Evolutionary conservation across 139 green algal genomes (phyloP), one percentile per base, ranked within the genome.

Genomic region (Klebsormidium nitens): DNA sequence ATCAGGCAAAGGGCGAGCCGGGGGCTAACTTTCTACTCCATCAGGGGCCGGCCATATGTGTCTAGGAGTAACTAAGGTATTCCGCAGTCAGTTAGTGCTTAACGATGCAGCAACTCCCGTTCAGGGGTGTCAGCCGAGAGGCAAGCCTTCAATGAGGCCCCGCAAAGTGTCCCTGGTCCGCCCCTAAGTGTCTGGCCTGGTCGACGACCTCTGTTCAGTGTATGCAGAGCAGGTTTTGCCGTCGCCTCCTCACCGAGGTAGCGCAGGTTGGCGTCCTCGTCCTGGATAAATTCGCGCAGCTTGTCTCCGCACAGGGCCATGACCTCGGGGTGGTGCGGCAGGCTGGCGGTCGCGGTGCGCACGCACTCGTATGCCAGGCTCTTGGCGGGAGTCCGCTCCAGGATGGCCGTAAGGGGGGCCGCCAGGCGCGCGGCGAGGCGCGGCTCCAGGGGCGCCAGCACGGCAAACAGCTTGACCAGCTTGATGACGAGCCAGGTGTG

Each of bases 401-500:
- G 64, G 29, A 86, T 81, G 32, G 61, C 42, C 8, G 42, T 36
- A 5, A 86, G 36, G 8, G 78, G 72, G 3, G 72, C 71, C 6
- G 39, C 77, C 36, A 86, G 62, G 69, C 84, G 84, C 66, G 74
- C 74, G 11, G 37, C 78, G 34, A 86, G 61, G 2, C 80, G 58
- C 23, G 80, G 77, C 62, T 86, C 80, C 17, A 79, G 64, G 26
- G 80, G 78, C 17, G 67, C 63, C 52, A 86, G 59, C 55, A 48
- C 63, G 5, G 56, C 76, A 35, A 86, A 84, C 17, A 81, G 56
- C 67, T 84, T 84, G 8, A 86, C 72, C 5, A 86, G 69, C 78
- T 86, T 86, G 59, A 86, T 86, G 23, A 81, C 65, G 42, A 82
- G 73, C 80, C 80, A 86, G 66, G 72, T 81, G 58, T 59, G 74